Conservation (phyloP, 2,329 filamentous ascomycete genomes). For the Leptographium procerum region DNA sequence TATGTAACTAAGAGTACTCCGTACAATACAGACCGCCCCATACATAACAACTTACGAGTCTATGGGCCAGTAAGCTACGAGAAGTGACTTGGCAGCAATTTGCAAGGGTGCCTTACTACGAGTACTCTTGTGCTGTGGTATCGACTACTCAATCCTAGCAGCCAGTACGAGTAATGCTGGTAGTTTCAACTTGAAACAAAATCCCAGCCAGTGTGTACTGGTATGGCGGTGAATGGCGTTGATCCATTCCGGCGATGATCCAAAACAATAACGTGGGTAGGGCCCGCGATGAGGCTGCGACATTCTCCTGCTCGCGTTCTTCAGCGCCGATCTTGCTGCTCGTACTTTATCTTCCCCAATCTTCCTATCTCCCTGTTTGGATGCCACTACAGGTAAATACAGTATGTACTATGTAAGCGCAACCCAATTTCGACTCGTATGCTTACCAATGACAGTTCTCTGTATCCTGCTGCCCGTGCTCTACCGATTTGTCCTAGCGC, state of each 20-base stretch:
- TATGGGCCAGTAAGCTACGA: background rate
- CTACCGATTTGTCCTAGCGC: background rate
- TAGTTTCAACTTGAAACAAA: conserved; percentile 1
- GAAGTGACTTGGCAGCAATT: background rate
- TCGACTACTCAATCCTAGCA: background rate
- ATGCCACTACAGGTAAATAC: too few relatives aligned
- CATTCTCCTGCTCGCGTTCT: background rate
- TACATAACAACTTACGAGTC: background rate
- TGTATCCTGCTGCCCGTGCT: background rate
- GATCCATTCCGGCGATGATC: too few relatives aligned
- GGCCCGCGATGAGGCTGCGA: background rate
- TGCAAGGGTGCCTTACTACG: background rate
- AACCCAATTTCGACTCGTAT: background rate
- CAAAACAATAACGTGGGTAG: background rate
- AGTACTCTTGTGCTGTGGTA: too few relatives aligned
- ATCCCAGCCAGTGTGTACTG: background rate
- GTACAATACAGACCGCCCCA: too few relatives aligned
- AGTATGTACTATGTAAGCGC: too few relatives aligned
- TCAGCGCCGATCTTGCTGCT: background rate
- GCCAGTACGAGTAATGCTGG: too few relatives aligned
- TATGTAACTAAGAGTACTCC: too few relatives aligned
- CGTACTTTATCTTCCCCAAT: background rate
- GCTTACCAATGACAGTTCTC: background rate
- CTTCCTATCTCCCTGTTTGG: background rate
- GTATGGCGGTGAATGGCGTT: background rate